Evolutionary conservation across 768 basidiomycete genomes (phyloP), one percentile per base, ranked within the genome.

Genomic region (Boletellus emodensis): DNA sequence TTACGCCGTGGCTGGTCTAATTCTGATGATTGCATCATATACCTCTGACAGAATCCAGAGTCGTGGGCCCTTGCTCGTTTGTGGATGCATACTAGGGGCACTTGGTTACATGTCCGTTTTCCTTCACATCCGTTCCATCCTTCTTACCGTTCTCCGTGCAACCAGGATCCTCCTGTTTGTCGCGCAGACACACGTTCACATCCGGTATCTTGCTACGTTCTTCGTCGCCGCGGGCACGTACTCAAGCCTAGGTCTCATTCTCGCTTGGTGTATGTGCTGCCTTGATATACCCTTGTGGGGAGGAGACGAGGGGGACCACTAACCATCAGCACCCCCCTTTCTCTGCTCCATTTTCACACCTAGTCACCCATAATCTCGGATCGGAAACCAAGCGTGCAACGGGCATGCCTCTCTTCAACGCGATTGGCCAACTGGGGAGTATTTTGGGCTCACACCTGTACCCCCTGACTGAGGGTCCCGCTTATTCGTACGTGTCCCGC

Each of bases 121-220:
- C 26, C 5, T 41, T 14, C 14, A 3, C 9, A 18, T 28, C 42
- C 22, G 1, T 10, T 47, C 11, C n/a, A 5, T 9, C 2, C 0
- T 36, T 39, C 54, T 61, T 22, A 54, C n/a, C 15, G 12, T 11
- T 10, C 2, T 6, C 26, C 24, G 14, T 20, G 13, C 4, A 2
- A 39, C 13, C 26, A 61, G 56, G 50, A 59, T 79, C 14, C 59
- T 78, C 8, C 60, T 78, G 11, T 51, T 61, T 9, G 65, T 70
- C 6, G 41, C 57, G 1, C 49, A 69, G 13, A 63, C 64, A 37
- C 61, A 64, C 35, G 12, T 51, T 20, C 64, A 72, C 42, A 62
- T 74, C 12, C 72, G 72, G 15, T 79, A 80, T 47, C 70, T 76
- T 34, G 73, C 76, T 14, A 72, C 70, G 11, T 78, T 79, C 60